Percentiles rank a stretch among this genome's conserved stretches.
These are phyloP conservation scores for Insectozyma bohioensis DNA, from an alignment of 1,139 yeast genomes.

Conservation along the genomic window DNA sequence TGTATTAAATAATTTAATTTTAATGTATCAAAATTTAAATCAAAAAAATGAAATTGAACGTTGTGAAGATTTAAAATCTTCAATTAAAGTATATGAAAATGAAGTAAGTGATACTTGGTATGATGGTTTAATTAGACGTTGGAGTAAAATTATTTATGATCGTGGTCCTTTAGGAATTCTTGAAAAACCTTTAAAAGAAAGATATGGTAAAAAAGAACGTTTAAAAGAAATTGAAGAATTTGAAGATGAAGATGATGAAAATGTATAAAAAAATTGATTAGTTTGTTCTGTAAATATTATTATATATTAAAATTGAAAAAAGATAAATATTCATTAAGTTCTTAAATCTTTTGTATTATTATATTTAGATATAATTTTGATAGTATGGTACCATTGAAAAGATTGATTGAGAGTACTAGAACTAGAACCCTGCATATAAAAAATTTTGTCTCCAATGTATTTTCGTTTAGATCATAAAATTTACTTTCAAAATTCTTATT, in stretches of 20 bases:
- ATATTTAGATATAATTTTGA: too few species aligned
- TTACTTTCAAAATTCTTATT: too few species aligned
- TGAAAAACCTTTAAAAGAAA: conserved; percentile 40
- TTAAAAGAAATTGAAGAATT: conserved; percentile 42
- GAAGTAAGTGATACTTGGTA: conserved; percentile 28
- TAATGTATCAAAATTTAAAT: conserved; percentile 32
- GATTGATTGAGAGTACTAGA: too few species aligned
- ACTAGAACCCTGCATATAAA: too few species aligned
- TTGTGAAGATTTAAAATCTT: conserved; percentile 25
- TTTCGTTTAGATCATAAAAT: too few species aligned
- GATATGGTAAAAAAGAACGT: conserved; percentile 37
- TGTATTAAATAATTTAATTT: conserved; percentile 31
- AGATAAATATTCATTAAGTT: too few species aligned
- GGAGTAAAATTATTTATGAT: conserved; percentile 40
- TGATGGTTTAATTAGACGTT: conserved; percentile 32
- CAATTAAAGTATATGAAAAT: conserved; percentile 9
- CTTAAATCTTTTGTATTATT: too few species aligned
- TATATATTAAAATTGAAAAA: too few species aligned
- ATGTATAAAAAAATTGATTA: conserved; percentile 1
- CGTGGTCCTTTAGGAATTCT: conserved; percentile 46
- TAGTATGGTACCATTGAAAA: too few species aligned
- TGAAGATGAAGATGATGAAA: conserved; percentile 38
- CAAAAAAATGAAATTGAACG: conserved; percentile 26
- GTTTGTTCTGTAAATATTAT: too few species aligned
- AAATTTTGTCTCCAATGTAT: too few species aligned